These are phyloP conservation scores for Talaromyces sp. DNA, from an alignment of 2,329 filamentous ascomycete genomes.

Conservation along the genomic window DNA sequence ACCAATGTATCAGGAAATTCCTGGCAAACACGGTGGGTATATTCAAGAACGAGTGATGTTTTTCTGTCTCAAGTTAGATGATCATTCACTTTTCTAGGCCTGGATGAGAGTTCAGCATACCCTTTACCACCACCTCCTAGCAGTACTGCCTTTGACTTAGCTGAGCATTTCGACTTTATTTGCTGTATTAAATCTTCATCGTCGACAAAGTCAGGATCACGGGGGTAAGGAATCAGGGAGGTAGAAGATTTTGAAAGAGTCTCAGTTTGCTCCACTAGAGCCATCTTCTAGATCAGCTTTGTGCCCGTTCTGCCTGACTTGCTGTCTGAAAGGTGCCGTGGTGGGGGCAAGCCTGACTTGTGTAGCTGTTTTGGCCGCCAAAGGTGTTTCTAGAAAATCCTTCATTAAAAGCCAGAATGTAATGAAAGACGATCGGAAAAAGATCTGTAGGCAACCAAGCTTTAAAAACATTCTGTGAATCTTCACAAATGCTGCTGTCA, in stretches of 20 bases:
- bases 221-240: background rate
- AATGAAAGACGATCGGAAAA: background rate
- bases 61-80: conserved; percentile 1
- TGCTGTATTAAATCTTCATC: background rate
- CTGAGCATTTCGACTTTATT: background rate
- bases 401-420: background rate
- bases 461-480: too few species aligned
- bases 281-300: too few species aligned
- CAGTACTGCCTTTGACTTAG: background rate
- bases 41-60: conserved; percentile 1
- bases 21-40: background rate
- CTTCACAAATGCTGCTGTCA: background rate
- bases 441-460: background rate
- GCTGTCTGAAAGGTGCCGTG: too few species aligned
- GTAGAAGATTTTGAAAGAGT: too few species aligned
- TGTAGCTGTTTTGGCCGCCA: too few species aligned
- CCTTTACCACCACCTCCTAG: background rate
- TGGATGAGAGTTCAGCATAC: background rate
- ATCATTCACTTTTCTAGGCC: background rate
- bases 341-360: too few species aligned
- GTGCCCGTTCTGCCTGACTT: too few species aligned
- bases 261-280: too few species aligned
- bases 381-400: background rate
- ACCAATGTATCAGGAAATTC: background rate
- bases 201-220: background rate